Evolutionary conservation across 495 filamentous ascomycete genomes (phyloP).

Genomic region (Aspergillus bertholletiae): DNA sequence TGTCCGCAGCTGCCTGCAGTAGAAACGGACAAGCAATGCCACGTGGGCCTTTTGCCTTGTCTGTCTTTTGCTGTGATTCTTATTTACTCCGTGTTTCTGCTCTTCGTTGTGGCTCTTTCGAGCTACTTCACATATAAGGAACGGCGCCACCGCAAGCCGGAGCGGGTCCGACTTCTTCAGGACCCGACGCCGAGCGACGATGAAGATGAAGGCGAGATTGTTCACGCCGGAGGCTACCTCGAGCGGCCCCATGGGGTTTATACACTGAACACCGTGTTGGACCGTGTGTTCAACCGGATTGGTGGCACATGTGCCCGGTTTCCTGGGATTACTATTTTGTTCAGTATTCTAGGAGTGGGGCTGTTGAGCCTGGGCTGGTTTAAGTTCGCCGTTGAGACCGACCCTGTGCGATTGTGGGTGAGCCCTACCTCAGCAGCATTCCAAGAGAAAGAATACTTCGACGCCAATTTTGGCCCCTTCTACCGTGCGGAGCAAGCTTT

Average conservation of each 20-base stretch:
- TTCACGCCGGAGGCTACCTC: constrained; percentile 63
- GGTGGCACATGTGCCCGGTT: constrained; percentile 77
- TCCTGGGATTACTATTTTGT: constrained; percentile 74
- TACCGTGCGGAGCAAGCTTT: constrained; percentile 93
- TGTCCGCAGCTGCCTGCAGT: constrained; percentile 79
- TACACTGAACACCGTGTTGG: constrained; percentile 70
- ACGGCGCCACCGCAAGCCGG: constrained; percentile 67
- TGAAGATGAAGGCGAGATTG: constrained; percentile 75
- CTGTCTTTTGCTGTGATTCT: constrained; percentile 89
- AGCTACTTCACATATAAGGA: constrained; percentile 73
- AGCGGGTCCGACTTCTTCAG: constrained; percentile 80
- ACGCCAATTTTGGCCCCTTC: constrained; percentile 92
- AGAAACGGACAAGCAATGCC: constrained; percentile 61
- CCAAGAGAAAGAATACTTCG: constrained; percentile 90
- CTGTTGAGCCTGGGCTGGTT: constrained; percentile 84
- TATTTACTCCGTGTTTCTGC: constrained; percentile 72
- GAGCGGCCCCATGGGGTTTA: constrained; percentile 71
- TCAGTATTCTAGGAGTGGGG: constrained; percentile 65
- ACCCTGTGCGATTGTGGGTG: constrained; percentile 92
- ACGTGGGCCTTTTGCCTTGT: constrained; percentile 83
- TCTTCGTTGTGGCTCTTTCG: constrained; percentile 61
- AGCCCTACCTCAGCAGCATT: constrained; percentile 88
- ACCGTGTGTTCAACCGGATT: constrained; percentile 77
- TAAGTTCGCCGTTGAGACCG: constrained; percentile 77
- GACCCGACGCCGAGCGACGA: constrained; percentile 82